Evolutionary conservation across 2,329 filamentous ascomycete genomes (phyloP), one percentile per base, ranked within the genome.

Genomic region (Cladophialophora yegresii): DNA sequence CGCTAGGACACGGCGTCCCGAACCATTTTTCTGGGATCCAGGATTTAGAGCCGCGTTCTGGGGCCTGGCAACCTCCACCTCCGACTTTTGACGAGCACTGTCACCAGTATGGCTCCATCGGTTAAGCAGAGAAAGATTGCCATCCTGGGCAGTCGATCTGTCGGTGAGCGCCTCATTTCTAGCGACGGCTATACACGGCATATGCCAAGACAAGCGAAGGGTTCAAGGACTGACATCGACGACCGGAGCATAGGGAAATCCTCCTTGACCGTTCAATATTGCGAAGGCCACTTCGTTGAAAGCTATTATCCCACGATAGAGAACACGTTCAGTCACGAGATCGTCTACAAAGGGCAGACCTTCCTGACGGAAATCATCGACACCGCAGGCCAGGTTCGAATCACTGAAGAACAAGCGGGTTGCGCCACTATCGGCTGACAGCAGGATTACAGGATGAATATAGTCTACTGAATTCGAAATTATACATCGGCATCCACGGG

Each of bases 261-360:
- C 23, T 98, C 93, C 61, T 87, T 99, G 70, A 96, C 95, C 12
- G 95, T 98, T 54, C 93, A 93, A 76, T 98, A 95, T 75, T 93
- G 97, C 75, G 95, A 99, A 77, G 92, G 92, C 68, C 93, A 96
- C 80, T 99, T 99, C 76, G 93, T 99, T 75, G 95, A 99, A 78
- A 96, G 91, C 78, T 99, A 99, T 80, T 99, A 99, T 78, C 95
- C 95, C 40, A 99, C 95, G 47, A 98, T 99, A 74, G 95, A 99
- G 79, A 99, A 98, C 78, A 98, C 93, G 2, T 99, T 99, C 77
- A 96, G 90, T 82, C 96, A 96, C 78, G 89, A 92, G 71, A 96
- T 99, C 77, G 90, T 91, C 73, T 89, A 90, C 78, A 96, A 95
- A 79, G 89, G 90, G 57, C 92, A 97, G 78, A 95, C 98, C 70